These are phyloP conservation scores for Acanthamoeba triangularis DNA, from an alignment of 208 protist genomes.

Conservation along the genomic window DNA sequence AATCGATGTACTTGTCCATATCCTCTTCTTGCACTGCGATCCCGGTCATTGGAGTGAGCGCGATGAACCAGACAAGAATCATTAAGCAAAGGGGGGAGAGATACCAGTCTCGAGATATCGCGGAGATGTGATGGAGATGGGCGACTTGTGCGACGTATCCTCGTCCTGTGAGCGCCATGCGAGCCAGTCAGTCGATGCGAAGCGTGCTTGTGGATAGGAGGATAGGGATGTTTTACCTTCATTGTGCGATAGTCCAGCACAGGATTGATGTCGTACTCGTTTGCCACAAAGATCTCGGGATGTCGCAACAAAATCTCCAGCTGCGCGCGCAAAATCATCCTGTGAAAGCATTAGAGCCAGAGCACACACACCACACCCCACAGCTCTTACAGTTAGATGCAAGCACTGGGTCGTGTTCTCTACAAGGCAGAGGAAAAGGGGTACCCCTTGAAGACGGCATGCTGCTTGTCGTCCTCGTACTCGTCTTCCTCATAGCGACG, in stretches of 20 bases:
- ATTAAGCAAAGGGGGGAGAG: neutral
- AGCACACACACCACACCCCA: neutral
- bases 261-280: neutral
- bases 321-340: slow-evolving; percentile 33
- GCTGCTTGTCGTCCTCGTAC: slow-evolving; percentile 47
- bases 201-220: neutral
- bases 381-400: neutral
- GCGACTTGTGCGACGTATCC: slow-evolving; percentile 35
- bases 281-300: neutral
- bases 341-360: neutral
- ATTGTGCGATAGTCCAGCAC: slow-evolving; percentile 6
- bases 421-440: neutral
- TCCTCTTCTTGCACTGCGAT: slow-evolving; percentile 12
- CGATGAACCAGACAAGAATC: too few relatives aligned
- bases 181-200: neutral
- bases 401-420: too few relatives aligned
- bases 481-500: slow-evolving; percentile 22
- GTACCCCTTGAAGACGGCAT: slow-evolving; percentile 8
- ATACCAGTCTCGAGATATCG: slow-evolving; percentile 1
- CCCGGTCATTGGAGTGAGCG: too few relatives aligned
- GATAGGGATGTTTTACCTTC: neutral
- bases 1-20: slow-evolving; percentile 33
- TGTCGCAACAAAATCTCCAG: slow-evolving; percentile 38
- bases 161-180: neutral
- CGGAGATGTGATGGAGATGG: neutral